A percentile compares a stretch with the other conserved stretches of the same genome.
Conservation (phyloP, 192 early-diverging fungal species). For the Allomyces arbusculus region DNA sequence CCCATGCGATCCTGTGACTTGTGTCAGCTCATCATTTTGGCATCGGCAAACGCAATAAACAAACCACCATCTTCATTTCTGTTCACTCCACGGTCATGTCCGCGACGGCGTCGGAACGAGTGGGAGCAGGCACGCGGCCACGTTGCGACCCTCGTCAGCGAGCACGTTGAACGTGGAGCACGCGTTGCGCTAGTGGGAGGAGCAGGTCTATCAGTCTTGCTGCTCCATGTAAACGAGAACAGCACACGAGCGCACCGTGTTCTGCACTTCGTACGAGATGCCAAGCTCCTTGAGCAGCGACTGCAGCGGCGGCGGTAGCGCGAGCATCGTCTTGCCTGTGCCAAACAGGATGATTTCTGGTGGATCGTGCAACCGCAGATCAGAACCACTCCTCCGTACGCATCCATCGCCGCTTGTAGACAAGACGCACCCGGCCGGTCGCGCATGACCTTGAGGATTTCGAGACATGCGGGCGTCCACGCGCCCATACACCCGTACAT, state of each 20-base stretch:
- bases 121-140: conserved; percentile 22
- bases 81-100: no score
- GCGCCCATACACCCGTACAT: not conserved
- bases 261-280: not conserved
- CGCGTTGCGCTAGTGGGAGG: conserved; percentile 15
- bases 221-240: no score
- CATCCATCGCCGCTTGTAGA: no score
- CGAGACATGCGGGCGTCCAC: not conserved
- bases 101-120: conserved; percentile 18
- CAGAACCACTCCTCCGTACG: no score
- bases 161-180: conserved; percentile 29
- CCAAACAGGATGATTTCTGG: not conserved
- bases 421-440: not conserved
- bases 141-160: conserved; percentile 19
- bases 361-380: no score
- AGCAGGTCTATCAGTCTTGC: no score
- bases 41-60: no score
- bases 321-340: not conserved
- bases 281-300: not conserved
- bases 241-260: not conserved
- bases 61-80: no score
- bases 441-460: not conserved
- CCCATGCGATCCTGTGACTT: no score
- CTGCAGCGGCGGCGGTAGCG: not conserved
- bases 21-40: no score